Conservation (phyloP, 2,329 filamentous ascomycete species). For the Aureobasidium uvarum region DNA sequence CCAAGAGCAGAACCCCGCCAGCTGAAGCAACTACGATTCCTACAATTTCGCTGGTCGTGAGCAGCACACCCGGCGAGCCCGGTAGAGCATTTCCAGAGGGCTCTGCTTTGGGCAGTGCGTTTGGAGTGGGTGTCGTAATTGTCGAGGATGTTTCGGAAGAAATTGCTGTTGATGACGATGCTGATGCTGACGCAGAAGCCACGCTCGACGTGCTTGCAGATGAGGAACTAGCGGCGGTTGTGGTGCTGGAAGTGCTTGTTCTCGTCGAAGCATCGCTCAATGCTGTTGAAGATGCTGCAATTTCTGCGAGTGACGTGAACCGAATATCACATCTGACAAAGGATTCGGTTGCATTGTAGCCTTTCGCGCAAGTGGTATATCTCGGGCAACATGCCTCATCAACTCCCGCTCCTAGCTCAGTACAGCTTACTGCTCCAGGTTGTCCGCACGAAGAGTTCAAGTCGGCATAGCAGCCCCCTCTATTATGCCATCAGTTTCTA, state of each 20-base stretch:
- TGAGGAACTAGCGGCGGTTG: background rate
- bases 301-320: background rate
- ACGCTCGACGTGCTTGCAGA: background rate
- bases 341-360: constrained; percentile 17
- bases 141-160: background rate
- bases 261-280: background rate
- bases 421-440: constrained; percentile 28
- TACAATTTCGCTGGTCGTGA: background rate
- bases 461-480: constrained; percentile 27
- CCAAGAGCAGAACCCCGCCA: background rate
- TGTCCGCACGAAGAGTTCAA: constrained; percentile 23
- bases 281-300: background rate
- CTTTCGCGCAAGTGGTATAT: constrained; percentile 26
- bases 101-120: background rate
- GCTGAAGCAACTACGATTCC: constrained; percentile 1
- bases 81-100: background rate
- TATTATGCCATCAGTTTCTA: background rate
- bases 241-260: background rate
- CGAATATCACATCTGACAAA: constrained; percentile 22
- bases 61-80: background rate
- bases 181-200: background rate
- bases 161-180: background rate
- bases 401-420: constrained; percentile 18
- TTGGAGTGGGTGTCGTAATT: background rate
- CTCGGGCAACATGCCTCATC: constrained; percentile 28